These are phyloP conservation scores for Pseudocercospora fijiensis DNA, from an alignment of 2,329 filamentous ascomycete genomes.

Conservation along the genomic window DNA sequence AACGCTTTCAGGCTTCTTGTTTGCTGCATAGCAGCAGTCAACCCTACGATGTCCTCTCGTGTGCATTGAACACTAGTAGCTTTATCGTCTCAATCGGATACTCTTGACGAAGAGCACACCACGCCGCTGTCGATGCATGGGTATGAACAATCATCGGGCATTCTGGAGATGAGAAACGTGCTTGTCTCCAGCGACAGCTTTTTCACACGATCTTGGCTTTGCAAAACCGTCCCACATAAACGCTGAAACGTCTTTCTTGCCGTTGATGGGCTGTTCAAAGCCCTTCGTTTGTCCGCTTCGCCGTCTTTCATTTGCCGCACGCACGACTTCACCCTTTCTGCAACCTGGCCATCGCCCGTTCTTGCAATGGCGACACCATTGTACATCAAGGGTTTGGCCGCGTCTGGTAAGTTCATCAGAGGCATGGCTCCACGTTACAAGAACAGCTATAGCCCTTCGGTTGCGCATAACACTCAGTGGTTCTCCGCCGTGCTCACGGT, in stretches of 20 bases:
- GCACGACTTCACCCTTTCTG: too few relatives aligned
- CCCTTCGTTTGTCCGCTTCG: too few relatives aligned
- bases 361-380: background rate
- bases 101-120: background rate
- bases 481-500: background rate
- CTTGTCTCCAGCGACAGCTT: background rate
- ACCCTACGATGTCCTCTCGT: background rate
- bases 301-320: too few relatives aligned
- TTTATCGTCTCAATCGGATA: background rate
- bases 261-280: background rate
- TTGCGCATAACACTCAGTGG: too few relatives aligned
- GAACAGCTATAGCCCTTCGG: background rate
- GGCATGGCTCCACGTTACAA: background rate
- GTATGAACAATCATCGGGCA: background rate
- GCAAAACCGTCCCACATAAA: background rate
- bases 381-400: slow-evolving; percentile 1
- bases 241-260: background rate
- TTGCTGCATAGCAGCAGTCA: too few relatives aligned
- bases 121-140: background rate
- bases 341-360: too few relatives aligned
- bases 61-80: background rate
- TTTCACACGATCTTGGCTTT: background rate
- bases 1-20: background rate
- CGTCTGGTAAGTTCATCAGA: background rate
- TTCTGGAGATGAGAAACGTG: background rate